Conservation (phyloP, 345 rosid species). For the Hibiscus tridactylites region DNA sequence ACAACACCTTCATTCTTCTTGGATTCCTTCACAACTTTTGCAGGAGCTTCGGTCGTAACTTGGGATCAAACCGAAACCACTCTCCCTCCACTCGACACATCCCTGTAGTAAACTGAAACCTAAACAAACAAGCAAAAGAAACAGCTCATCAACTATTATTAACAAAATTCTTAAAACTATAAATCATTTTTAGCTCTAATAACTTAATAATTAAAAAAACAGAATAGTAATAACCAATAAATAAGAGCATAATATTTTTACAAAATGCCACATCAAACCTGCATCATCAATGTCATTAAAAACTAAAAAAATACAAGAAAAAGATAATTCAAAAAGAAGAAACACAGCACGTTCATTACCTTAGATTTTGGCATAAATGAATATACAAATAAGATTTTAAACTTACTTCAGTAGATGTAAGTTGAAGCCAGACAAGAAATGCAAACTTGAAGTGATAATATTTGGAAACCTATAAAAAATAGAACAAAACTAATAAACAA, state of each 20-base stretch:
- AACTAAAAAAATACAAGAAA: no score
- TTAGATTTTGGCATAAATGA: neutral
- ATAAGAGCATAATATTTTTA: no score
- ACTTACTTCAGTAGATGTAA: constrained; percentile 32
- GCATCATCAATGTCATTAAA: no score
- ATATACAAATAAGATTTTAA: neutral
- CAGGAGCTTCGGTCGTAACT: constrained; percentile 89
- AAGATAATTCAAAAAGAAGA: neutral
- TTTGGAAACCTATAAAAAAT: constrained; percentile 41
- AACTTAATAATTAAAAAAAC: no score
- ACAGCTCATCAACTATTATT: neutral
- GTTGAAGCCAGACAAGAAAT: constrained; percentile 63
- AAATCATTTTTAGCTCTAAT: no score
- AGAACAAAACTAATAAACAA: neutral
- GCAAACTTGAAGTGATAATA: constrained; percentile 67
- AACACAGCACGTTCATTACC: no score
- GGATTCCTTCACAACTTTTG: constrained; percentile 60
- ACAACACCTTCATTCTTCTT: constrained; percentile 79
- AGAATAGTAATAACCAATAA: no score
- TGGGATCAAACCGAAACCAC: constrained; percentile 64
- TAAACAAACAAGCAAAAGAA: constrained; percentile 6
- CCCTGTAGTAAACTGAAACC: constrained; percentile 45
- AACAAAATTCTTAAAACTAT: no score
- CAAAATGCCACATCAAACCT: no score
- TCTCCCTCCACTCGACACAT: constrained; percentile 39